A percentile compares a stretch with the other conserved stretches of the same genome.
Conservation (phyloP, 805 yeast species). For the Metschnikowia borealis region DNA sequence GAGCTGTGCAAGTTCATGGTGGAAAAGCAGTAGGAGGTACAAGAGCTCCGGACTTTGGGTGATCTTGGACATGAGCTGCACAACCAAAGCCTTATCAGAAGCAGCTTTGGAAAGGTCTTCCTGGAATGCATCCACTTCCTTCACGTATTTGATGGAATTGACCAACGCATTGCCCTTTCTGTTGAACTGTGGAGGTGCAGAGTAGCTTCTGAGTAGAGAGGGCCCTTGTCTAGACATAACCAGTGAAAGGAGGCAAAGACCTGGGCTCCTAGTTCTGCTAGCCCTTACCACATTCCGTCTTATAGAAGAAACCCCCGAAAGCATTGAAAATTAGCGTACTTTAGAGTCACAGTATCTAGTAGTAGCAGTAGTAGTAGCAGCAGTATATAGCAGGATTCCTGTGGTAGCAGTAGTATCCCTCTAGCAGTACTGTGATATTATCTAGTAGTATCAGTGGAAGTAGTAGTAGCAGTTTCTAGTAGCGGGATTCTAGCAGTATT, state of each 20-base stretch:
- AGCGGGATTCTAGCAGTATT: too few species aligned
- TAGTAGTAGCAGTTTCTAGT: neutral
- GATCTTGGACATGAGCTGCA: constrained; percentile 22
- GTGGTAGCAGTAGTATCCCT: neutral
- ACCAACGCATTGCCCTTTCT: constrained; percentile 9
- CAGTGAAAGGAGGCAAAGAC: neutral
- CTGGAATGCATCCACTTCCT: constrained; percentile 26
- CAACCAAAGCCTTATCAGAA: constrained; percentile 21
- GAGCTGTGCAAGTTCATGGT: constrained; percentile 26
- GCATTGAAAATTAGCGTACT: neutral
- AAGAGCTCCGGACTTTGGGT: constrained; percentile 27
- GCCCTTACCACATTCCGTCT: neutral
- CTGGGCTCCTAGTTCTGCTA: neutral
- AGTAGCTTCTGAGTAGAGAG: constrained; percentile 1
- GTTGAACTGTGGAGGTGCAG: constrained; percentile 13
- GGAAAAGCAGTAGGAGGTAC: constrained; percentile 28
- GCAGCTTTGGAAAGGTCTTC: constrained; percentile 17
- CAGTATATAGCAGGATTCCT: neutral
- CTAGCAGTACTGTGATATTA: too few species aligned
- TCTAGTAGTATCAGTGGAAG: neutral
- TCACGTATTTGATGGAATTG: constrained; percentile 25
- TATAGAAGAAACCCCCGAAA: neutral
- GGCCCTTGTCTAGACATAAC: neutral
- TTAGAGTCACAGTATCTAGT: too few species aligned
- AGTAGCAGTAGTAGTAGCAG: neutral